phyloP scores from a whole-genome alignment of 2,329 filamentous ascomycete species.

The Ilyonectria destructans region DNA sequence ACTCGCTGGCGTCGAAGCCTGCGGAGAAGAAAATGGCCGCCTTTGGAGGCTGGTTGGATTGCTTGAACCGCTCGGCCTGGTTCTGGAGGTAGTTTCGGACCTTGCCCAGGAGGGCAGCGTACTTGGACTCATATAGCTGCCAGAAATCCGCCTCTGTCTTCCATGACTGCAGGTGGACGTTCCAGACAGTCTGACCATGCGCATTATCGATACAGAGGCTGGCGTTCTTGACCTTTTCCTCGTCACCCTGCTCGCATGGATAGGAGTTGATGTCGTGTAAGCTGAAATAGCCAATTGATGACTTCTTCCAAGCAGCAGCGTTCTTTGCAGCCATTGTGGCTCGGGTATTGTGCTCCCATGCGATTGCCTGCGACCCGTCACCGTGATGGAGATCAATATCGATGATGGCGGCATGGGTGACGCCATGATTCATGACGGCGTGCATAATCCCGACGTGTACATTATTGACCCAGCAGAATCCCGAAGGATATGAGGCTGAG shows the following conservation, averaged over 20 bases:
- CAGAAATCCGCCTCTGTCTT: constrained; percentile 89
- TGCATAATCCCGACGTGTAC: constrained; percentile 97
- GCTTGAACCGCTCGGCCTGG: constrained; percentile 78
- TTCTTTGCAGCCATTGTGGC: constrained; percentile 77
- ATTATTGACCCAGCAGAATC: constrained; percentile 99
- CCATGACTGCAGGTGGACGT: constrained; percentile 93
- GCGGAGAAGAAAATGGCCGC: constrained; percentile 95
- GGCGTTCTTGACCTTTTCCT: constrained; percentile 93
- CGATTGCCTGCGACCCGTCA: constrained; percentile 94
- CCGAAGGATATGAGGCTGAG: constrained; percentile 89
- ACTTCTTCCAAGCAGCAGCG: constrained; percentile 83
- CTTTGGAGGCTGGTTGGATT: constrained; percentile 76
- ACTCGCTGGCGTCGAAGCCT: constrained; percentile 97
- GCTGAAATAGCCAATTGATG: constrained; percentile 95
- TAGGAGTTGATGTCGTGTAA: constrained; percentile 99
- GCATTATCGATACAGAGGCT: constrained; percentile 95
- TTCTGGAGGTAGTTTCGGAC: constrained; percentile 81
- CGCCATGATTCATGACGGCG: constrained; percentile 84
- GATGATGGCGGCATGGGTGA: constrained; percentile 95
- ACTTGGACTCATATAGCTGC: constrained; percentile 86
- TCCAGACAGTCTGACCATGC: constrained; percentile 96
- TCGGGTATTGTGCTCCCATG: constrained; percentile 90
- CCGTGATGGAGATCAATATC: constrained; percentile 95
- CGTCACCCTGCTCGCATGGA: constrained; percentile 94
- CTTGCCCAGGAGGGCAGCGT: constrained; percentile 85